Base-by-base conservation (phyloP, 371 early-diverging fungal species). In the Rhizoclosmatium hyalinum region DNA sequence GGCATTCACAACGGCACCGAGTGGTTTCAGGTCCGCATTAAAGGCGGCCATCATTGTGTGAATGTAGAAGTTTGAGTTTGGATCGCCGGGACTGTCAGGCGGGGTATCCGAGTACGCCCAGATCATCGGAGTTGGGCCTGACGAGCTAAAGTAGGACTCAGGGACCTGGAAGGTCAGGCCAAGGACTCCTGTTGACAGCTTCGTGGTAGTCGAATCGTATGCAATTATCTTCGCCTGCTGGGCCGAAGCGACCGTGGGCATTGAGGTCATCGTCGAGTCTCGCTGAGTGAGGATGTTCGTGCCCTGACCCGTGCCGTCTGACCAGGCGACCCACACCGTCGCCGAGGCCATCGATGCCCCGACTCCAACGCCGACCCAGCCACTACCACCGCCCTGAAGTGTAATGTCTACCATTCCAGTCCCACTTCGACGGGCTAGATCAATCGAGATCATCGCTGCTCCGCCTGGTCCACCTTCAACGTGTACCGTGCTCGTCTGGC, bases 321-420 rank as follows among this genome's bases (percentile, higher is more conserved):
- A 32, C 75, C 75, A 80, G 24, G 44, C 71, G 17, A 75, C 73
- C 24, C 62, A 80, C 61, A 80, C 53, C 39, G 69, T 64, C 10
- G 78, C 64, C 19, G 70, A 72, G 10, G 46, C 58, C 80, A 80
- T 80, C 43, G 17, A 6, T 10, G 67, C 65, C 14, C 81, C 81
- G 62, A 80, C 21, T 39, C 81, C 81, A 46, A 80, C 41, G 14
- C 44, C 61, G 17, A 46, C 58, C 79, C 79, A 80, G 17, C 74
- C 54, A 46, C 19, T 42, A 21, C 41, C 42, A 19, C 60, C 54
- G 12, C 68, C 58, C 62, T 72, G 68, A 4, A 73, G 57, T 12
- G 47, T 50, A 24, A 77, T 21, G 46, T n/a, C n/a, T 6, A 68
- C 73, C 19, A 47, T 32, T 32, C 32, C 32, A 32, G 32, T 32